These are phyloP conservation scores for Edaphochlamys debaryana DNA, from an alignment of 139 green algal genomes.

Conservation along the genomic window DNA sequence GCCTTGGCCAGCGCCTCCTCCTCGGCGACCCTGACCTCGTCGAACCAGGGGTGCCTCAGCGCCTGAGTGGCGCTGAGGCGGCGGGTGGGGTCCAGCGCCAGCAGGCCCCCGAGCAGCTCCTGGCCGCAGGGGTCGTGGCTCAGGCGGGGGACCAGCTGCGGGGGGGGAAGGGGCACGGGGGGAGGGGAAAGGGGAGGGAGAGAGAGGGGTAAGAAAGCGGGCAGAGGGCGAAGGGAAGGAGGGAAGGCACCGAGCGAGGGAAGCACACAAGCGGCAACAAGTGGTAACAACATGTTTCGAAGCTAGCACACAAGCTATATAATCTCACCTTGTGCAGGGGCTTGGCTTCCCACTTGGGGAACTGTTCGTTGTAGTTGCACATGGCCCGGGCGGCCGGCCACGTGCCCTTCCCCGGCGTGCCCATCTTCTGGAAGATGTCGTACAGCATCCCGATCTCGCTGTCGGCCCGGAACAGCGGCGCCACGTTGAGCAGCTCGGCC, in stretches of 20 bases:
- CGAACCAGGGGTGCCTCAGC: slow-evolving; percentile 76
- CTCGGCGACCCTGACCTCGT: slow-evolving; percentile 13
- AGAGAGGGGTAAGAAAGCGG: background rate
- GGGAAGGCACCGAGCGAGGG: no score
- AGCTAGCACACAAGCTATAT: no score
- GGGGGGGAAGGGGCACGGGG: background rate
- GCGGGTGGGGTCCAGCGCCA: slow-evolving; percentile 68
- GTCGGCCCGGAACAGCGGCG: slow-evolving; percentile 77
- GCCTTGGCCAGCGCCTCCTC: background rate
- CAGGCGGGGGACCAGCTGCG: slow-evolving; percentile 48
- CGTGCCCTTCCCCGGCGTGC: no score
- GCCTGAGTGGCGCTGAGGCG: no score
- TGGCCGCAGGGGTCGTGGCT: slow-evolving; percentile 35
- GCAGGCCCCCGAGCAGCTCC: slow-evolving; percentile 60
- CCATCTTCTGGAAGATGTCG: slow-evolving; percentile 81
- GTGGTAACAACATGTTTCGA: no score
- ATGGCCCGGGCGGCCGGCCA: no score
- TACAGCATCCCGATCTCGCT: slow-evolving; percentile 62
- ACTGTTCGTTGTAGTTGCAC: no score
- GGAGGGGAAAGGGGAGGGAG: background rate
- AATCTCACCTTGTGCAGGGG: slow-evolving; percentile 55
- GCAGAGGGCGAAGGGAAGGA: no score
- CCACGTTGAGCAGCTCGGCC: slow-evolving; percentile 83
- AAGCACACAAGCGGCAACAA: background rate
- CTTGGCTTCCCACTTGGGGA: no score